A percentile compares a stretch with the other conserved stretches of the same genome.
These are phyloP conservation scores for Camellia sinensis DNA, from an alignment of 148 eudicot genomes.

Conservation along the genomic window DNA sequence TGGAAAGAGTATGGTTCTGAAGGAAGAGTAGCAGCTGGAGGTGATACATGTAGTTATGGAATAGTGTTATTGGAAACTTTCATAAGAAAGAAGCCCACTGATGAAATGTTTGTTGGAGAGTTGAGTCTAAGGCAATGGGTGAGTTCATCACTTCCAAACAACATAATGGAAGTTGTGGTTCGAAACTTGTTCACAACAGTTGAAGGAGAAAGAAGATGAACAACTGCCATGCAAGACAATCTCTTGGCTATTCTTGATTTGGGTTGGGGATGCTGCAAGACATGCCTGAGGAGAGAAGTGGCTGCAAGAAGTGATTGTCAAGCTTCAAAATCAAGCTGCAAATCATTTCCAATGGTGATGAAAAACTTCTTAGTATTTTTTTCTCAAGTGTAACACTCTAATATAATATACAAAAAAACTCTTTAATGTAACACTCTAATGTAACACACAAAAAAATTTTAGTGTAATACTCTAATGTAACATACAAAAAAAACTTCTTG, in stretches of 20 bases:
- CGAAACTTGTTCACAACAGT: too few relatives aligned
- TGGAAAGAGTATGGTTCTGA: slow-evolving; percentile 12
- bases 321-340: neutral
- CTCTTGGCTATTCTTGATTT: neutral
- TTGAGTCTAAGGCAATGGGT: slow-evolving; percentile 23
- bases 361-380: too few relatives aligned
- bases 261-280: neutral
- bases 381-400: too few relatives aligned
- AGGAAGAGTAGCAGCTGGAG: slow-evolving; percentile 25
- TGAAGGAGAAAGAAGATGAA: neutral
- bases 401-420: too few relatives aligned
- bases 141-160: neutral
- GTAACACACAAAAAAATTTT: too few relatives aligned
- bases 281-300: neutral
- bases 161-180: neutral
- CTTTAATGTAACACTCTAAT: too few relatives aligned
- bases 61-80: slow-evolving; percentile 32
- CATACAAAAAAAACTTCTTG: too few relatives aligned
- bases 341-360: too few relatives aligned
- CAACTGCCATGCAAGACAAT: neutral
- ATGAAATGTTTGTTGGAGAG: slow-evolving; percentile 27
- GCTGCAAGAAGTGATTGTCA: neutral
- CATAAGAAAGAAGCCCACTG: slow-evolving; percentile 28
- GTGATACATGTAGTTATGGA: slow-evolving; percentile 38
- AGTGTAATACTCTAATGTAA: too few relatives aligned